Evolutionary conservation across 202 grass and related monocot genomes (phyloP).

Genomic region (Elaeis oleifera): DNA sequence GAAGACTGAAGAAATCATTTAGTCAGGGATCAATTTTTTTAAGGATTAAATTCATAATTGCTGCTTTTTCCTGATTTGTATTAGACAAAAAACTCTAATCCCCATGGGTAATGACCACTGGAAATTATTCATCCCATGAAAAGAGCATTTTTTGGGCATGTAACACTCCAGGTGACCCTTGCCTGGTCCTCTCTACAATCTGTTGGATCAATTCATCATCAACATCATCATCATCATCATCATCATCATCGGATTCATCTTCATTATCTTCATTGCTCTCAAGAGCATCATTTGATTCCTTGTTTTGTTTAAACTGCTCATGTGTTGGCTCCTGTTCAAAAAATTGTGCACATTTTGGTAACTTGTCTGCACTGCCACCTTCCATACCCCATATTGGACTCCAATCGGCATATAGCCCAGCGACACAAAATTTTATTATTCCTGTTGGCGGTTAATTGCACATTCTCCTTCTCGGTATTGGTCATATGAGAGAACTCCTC

Average conservation of each 20-base stretch:
- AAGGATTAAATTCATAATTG: too few species aligned
- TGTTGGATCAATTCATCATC: conserved; percentile 37
- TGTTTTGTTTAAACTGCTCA: conserved; percentile 19
- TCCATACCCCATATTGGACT: conserved; percentile 52
- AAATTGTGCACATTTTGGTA: background rate
- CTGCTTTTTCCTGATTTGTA: background rate
- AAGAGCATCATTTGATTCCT: conserved; percentile 13
- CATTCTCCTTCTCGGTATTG: conserved; percentile 20
- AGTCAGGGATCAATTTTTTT: too few species aligned
- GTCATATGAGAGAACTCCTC: conserved; percentile 68
- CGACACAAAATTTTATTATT: conserved; percentile 15
- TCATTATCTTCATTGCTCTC: conserved; percentile 19
- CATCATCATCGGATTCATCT: conserved; percentile 27
- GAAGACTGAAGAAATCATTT: too few species aligned
- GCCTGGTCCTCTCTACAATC: conserved; percentile 86
- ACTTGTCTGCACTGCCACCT: conserved; percentile 6
- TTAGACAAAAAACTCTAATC: background rate
- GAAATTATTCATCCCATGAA: conserved; percentile 58
- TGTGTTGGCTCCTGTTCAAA: conserved; percentile 16
- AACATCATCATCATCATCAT: conserved; percentile 46
- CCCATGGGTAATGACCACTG: background rate
- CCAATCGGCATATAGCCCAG: conserved; percentile 34
- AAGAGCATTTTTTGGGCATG: conserved; percentile 82
- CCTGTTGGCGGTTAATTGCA: conserved; percentile 33
- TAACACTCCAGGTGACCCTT: conserved; percentile 67